phyloP scores from a whole-genome alignment of 441 rosid species.

The Euphorbia corollata region DNA sequence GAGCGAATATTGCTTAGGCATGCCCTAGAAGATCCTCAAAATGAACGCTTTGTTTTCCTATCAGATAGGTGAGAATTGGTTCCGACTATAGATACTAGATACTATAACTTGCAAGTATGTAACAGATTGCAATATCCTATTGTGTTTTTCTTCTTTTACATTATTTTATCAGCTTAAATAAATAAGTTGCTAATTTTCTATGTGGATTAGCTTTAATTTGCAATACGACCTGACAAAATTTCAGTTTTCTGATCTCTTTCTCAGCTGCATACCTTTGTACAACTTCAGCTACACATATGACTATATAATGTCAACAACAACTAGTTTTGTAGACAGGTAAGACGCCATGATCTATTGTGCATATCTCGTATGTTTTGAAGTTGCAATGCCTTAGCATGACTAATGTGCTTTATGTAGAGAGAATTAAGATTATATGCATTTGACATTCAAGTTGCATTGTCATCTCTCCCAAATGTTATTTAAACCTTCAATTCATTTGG shows the following conservation, averaged over 20 bases:
- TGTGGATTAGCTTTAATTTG: neutral
- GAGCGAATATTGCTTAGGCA: conserved; percentile 85
- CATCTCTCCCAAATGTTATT: conserved; percentile 1
- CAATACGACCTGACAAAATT: conserved; percentile 29
- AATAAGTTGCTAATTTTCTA: neutral
- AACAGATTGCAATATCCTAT: neutral
- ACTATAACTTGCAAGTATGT: neutral
- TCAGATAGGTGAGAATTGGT: conserved; percentile 72
- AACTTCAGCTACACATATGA: conserved; percentile 85
- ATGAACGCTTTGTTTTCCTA: conserved; percentile 80
- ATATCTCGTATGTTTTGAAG: neutral
- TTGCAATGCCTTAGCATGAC: neutral
- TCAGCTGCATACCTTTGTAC: conserved; percentile 95
- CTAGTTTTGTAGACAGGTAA: conserved; percentile 96
- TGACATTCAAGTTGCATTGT: neutral
- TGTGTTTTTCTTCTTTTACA: neutral
- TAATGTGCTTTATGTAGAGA: neutral
- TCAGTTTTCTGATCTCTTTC: conserved; percentile 39
- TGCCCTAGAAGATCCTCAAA: conserved; percentile 67
- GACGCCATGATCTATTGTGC: conserved; percentile 14
- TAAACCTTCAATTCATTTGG: neutral
- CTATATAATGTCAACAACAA: conserved; percentile 78
- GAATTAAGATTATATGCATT: neutral
- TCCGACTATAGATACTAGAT: conserved; percentile 7
- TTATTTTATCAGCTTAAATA: neutral